A percentile compares a stretch with the other conserved stretches of the same genome.
These are phyloP conservation scores for Entomortierella parvispora DNA, from an alignment of 192 early-diverging fungal species.

Conservation along the genomic window DNA sequence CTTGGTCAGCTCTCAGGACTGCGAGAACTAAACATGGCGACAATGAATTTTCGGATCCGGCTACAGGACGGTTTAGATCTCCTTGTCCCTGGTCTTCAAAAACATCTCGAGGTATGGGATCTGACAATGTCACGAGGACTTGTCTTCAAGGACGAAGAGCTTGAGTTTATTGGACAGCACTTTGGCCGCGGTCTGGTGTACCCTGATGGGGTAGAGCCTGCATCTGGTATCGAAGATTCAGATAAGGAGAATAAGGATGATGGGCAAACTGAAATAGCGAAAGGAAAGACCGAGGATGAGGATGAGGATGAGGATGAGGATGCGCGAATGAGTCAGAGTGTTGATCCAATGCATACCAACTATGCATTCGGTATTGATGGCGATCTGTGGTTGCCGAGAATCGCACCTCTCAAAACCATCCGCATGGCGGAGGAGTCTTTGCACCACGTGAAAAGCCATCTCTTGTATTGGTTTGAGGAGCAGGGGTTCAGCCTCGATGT, in stretches of 20 bases:
- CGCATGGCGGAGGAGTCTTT: too few species aligned
- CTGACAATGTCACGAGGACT: neutral
- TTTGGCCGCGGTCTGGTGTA: conserved; percentile 14
- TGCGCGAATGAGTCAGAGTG: too few species aligned
- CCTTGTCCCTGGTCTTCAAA: conserved; percentile 7
- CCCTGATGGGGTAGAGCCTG: too few species aligned
- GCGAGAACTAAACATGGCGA: conserved; percentile 8
- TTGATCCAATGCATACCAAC: too few species aligned
- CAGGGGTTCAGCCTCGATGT: too few species aligned
- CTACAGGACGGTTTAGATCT: conserved; percentile 16
- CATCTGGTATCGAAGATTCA: too few species aligned
- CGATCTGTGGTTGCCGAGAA: neutral
- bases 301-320: neutral
- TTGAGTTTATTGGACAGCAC: conserved; percentile 16
- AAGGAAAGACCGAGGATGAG: too few species aligned
- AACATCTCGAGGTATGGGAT: conserved; percentile 2
- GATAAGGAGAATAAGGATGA: too few species aligned
- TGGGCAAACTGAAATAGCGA: too few species aligned
- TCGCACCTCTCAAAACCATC: neutral
- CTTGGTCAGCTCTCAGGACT: conserved; percentile 10
- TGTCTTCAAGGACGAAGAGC: neutral
- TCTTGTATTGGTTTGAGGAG: too few species aligned
- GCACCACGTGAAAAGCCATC: too few species aligned
- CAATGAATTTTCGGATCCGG: conserved; percentile 12
- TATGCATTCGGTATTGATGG: too few species aligned